Evolutionary conservation across 2,329 filamentous ascomycete species (phyloP).

Genomic region (Fusarium nisikadoi): DNA sequence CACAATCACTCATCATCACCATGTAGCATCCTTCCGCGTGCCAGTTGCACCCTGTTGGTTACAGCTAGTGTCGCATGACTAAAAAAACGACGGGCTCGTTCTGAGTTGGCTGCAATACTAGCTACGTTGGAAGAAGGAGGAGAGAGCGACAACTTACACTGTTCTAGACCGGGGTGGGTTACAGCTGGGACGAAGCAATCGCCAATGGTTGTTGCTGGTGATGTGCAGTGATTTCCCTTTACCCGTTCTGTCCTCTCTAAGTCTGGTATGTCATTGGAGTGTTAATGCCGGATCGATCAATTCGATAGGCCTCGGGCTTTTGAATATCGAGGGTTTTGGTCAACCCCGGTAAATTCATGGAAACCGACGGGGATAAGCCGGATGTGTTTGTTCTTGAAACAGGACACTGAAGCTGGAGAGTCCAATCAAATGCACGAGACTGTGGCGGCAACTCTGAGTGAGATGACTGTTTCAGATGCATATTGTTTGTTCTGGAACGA

Average conservation of each 20-base stretch:
- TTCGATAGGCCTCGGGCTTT: not conserved
- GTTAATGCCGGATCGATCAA: conserved; percentile 3
- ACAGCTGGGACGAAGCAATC: not conserved
- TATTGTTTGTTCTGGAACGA: conserved; percentile 12
- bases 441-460: conserved; percentile 12
- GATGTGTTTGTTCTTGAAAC: conserved; percentile 22
- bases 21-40: conserved; percentile 8
- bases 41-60: conserved; percentile 29
- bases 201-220: not conserved
- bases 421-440: conserved; percentile 17
- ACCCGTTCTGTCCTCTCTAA: not conserved
- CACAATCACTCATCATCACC: not conserved
- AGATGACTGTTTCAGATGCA: conserved; percentile 16
- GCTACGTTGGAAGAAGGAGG: conserved; percentile 2
- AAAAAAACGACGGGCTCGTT: not conserved
- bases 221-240: not conserved
- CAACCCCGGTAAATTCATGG: not conserved
- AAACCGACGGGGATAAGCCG: conserved; percentile 25
- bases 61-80: conserved; percentile 22
- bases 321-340: not conserved
- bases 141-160: conserved; percentile 13
- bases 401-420: not conserved
- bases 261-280: not conserved
- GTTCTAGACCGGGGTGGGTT: conserved; percentile 18
- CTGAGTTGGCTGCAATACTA: conserved; percentile 8